Evolutionary conservation across 257 asterid species (phyloP).

Genomic region (Capsicum rhomboideum): DNA sequence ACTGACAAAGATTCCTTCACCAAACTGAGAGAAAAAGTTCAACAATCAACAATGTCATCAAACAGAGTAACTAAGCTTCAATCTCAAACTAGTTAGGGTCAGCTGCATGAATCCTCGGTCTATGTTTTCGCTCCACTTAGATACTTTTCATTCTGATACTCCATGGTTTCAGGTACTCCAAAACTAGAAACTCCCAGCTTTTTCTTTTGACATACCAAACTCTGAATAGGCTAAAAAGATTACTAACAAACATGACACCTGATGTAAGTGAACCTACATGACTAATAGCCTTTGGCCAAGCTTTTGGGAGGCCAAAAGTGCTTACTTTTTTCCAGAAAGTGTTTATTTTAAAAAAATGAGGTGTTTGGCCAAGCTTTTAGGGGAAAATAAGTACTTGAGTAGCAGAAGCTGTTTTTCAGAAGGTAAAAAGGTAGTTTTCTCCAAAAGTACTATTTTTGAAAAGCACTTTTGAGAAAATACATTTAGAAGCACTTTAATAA

Average conservation of each 20-base stretch:
- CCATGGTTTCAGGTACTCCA: not conserved
- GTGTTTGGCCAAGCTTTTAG: not conserved
- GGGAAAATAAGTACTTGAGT: not conserved
- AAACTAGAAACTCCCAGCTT: not conserved
- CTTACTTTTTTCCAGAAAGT: not conserved
- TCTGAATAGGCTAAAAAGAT: not conserved
- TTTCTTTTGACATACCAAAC: not conserved
- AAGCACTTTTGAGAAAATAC: not conserved
- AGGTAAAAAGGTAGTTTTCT: not conserved
- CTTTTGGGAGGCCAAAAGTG: not conserved
- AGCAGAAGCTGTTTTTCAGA: not conserved
- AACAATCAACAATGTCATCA: not conserved
- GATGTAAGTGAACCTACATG: not conserved
- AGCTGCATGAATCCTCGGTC: not conserved
- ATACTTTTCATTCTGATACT: not conserved
- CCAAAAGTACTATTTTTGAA: not conserved
- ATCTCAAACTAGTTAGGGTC: not conserved
- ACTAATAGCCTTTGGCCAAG: not conserved
- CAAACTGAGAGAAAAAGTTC: not conserved
- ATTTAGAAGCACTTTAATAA: not conserved
- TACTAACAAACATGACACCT: not conserved
- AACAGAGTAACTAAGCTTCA: not conserved
- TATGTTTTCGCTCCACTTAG: not conserved
- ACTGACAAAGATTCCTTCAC: not conserved
- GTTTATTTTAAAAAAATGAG: not conserved